Percentiles rank a stretch among this genome's conserved stretches.
These are phyloP conservation scores for Aspergillus tanneri DNA, from an alignment of 2,329 filamentous ascomycete species.

Conservation along the genomic window DNA sequence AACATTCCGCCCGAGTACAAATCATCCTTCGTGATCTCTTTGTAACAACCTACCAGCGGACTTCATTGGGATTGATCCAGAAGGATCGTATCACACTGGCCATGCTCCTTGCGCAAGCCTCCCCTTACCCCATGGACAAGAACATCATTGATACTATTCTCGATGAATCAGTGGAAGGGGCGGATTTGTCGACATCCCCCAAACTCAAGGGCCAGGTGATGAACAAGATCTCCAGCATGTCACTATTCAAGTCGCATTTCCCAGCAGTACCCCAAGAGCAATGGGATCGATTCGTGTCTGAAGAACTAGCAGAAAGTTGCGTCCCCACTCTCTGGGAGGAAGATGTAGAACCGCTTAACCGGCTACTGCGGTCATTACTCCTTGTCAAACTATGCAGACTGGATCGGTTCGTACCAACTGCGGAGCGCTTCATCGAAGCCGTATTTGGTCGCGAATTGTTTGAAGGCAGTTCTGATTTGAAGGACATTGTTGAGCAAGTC, in stretches of 20 bases:
- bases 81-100: constrained; percentile 92
- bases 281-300: constrained; percentile 80
- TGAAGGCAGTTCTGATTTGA: constrained; percentile 80
- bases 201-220: constrained; percentile 68
- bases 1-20: constrained; percentile 77
- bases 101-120: constrained; percentile 90
- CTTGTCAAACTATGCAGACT: constrained; percentile 93
- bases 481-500: constrained; percentile 79
- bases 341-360: constrained; percentile 64
- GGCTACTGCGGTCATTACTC: constrained; percentile 77
- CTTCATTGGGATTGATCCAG: constrained; percentile 87
- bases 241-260: constrained; percentile 70
- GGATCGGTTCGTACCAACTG: constrained; percentile 89
- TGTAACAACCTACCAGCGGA: constrained; percentile 85
- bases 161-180: constrained; percentile 71
- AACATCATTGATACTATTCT: constrained; percentile 81
- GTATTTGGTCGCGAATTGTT: constrained; percentile 84
- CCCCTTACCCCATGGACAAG: constrained; percentile 96
- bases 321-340: constrained; percentile 76
- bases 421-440: constrained; percentile 81
- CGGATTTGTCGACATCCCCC: constrained; percentile 71
- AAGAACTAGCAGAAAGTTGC: constrained; percentile 81
- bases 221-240: constrained; percentile 65
- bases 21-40: constrained; percentile 91
- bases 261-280: constrained; percentile 59